phyloP scores from a whole-genome alignment of 2,329 filamentous ascomycete genomes.

The Zymoseptoria ardabiliae region DNA sequence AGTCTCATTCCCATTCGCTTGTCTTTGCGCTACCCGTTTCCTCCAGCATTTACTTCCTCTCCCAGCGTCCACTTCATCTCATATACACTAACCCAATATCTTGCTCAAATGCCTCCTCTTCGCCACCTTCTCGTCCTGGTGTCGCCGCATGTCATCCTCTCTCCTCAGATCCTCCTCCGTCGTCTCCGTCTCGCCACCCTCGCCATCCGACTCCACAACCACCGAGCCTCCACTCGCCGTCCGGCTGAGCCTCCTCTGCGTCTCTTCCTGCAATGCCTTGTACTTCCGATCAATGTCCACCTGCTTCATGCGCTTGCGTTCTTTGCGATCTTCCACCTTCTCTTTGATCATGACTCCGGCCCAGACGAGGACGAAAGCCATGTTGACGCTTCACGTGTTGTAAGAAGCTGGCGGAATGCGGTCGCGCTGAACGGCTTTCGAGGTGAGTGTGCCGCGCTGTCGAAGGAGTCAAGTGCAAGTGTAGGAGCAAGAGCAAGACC shows the following conservation, averaged over 20 bases:
- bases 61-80: background rate
- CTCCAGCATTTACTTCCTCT: background rate
- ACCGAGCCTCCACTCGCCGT: slow-evolving; percentile 2
- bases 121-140: background rate
- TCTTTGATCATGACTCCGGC: slow-evolving; percentile 18
- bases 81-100: background rate
- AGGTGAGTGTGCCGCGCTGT: background rate
- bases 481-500: background rate
- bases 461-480: background rate
- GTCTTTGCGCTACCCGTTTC: too few species aligned
- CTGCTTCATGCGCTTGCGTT: slow-evolving; percentile 18
- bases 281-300: slow-evolving; percentile 16
- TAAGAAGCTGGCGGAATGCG: background rate
- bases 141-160: background rate
- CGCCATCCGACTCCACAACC: slow-evolving; percentile 2
- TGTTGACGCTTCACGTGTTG: background rate
- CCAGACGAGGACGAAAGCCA: slow-evolving; percentile 24
- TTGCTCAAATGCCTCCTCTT: background rate
- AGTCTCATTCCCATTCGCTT: too few species aligned
- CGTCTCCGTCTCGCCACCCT: background rate
- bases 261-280: slow-evolving; percentile 20
- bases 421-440: background rate
- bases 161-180: background rate
- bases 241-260: slow-evolving; percentile 10
- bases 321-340: slow-evolving; percentile 17